Base-by-base conservation (phyloP, 306 rosid species). In the Cajanus cajan region DNA sequence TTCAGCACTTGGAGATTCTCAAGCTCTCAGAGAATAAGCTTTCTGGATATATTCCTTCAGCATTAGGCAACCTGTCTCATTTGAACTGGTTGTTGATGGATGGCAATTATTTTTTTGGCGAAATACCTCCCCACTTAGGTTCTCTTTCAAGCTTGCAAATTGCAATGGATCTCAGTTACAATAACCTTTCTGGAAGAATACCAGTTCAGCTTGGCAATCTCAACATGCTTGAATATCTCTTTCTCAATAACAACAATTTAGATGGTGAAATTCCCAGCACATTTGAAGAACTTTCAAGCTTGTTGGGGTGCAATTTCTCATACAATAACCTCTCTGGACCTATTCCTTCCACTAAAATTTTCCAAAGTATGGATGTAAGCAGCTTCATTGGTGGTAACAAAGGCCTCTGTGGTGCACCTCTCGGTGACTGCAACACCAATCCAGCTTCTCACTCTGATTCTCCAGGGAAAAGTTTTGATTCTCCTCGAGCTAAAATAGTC, bases 231-330 rank as follows among this genome's bases (percentile, higher is more conserved):
- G 91, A 85, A 67, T 84, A 63, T 77, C 92, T 96, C 58, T 65
- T 81, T 45, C 92, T 96, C 87, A 91, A 96, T 81, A 96, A 96
- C 83, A 96, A 93, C 52, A 78, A 93, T 76, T 88, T 96, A 89
- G 88, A 69, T 19, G 99, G 99, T 66, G 85, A 84, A 84, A 96
- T 96, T 83, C 98, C 98, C 5, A 84, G 85, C 78, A 73, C 95
- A 34, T 89, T 96, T 36, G 91, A 81, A n/a, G 86, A 79, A 58
- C 88, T 96, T 76, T 84, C 92, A 9, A 91, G 99, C 80, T 86
- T 96, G 82, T 5, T 88, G 70, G 93, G 91, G 3, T 93, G 98
- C 59, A 96, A 96, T 90, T 93, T 96, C 90, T 96, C 99, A 54
- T 82, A 83, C 90, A 96, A 93, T 59, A 85, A 93, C 84, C 96